Percentiles rank a stretch among this genome's conserved stretches.
These are phyloP conservation scores for Grammothele lineata DNA, from an alignment of 768 basidiomycete species.

Conservation along the genomic window DNA sequence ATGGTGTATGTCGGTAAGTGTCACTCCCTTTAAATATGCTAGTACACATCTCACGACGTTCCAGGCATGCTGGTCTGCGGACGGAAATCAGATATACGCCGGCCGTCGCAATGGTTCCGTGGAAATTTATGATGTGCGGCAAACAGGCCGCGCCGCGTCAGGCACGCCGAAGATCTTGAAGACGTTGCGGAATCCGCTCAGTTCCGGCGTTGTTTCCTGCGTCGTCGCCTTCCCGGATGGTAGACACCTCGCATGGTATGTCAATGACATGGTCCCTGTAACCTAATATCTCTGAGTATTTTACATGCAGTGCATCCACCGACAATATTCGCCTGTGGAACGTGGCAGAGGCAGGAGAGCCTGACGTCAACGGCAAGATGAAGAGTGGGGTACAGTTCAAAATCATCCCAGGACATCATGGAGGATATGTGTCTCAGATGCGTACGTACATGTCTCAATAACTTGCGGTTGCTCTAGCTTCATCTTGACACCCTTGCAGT, in stretches of 20 bases:
- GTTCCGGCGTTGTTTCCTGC: conserved; percentile 89
- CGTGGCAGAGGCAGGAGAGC: conserved; percentile 69
- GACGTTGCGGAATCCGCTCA: conserved; percentile 79
- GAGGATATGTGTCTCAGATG: conserved; percentile 90
- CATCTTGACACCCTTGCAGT: conserved; percentile 41
- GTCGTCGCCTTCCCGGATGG: conserved; percentile 90
- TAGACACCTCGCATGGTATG: conserved; percentile 87
- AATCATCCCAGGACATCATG: conserved; percentile 94
- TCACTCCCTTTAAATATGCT: background rate
- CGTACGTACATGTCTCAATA: conserved; percentile 46
- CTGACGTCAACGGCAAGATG: conserved; percentile 55
- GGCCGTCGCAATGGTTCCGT: conserved; percentile 88
- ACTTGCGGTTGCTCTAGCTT: background rate
- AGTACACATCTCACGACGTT: no score
- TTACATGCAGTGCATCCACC: conserved; percentile 64
- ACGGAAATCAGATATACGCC: conserved; percentile 85
- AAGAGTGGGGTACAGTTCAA: conserved; percentile 83
- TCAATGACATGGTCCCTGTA: conserved; percentile 14
- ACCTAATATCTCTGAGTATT: background rate
- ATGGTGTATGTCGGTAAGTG: conserved; percentile 90
- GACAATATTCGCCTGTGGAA: conserved; percentile 97
- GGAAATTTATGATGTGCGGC: conserved; percentile 93
- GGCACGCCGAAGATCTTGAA: conserved; percentile 76
- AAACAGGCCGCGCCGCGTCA: conserved; percentile 56
- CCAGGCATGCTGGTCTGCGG: conserved; percentile 92